Evolutionary conservation across 2,329 filamentous ascomycete species (phyloP), one percentile per base, ranked within the genome.

Genomic region (Cladosporium cucumerinum): DNA sequence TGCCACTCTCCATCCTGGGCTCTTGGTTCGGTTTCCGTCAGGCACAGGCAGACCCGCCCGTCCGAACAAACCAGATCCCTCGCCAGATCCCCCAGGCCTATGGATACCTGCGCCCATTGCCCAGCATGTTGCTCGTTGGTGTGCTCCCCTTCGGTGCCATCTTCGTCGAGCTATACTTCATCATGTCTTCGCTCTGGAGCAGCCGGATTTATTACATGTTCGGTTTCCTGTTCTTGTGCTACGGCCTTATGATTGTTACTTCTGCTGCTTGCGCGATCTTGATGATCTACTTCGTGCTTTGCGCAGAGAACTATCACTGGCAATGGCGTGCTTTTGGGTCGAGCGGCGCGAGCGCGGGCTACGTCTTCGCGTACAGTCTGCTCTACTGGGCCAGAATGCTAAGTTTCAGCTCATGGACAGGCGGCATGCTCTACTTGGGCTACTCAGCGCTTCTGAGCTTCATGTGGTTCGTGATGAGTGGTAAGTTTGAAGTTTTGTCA

Each of bases 121-220:
- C 95, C 1, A 96, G 91, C 69, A 94, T 97, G 86, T 85, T 97
- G 18, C 85, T 98, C 25, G 94, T 96, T 26, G 95, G 95, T 61
- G 88, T 98, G 59, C 84, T 98, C 28, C 95, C 95, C 0, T 99
- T 99, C 73, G 93, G 91, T 55, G 94, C 95, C 67, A 98, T 99
- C 75, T 97, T 98, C 70, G 93, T 98, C 55, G 95, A 99, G 81
- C 87, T 99, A 2, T 98, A 97, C 84, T 98, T 98, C 80, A 97
- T 99, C 82, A 96, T 99, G 92, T 96, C 89, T 80, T 96, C 92
- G 28, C 94, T 99, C 76, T 99, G 95, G 95, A 97, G 96, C 79
- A 94, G 89, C 82, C 92, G 95, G 79, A 95, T 99, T 70, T 99
- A 99, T 84, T 99, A 99, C 85, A 99, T 99, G 95, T 99, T 99